These are phyloP conservation scores for Geotrichum candidum DNA, from an alignment of 1,139 yeast species.

Conservation along the genomic window DNA sequence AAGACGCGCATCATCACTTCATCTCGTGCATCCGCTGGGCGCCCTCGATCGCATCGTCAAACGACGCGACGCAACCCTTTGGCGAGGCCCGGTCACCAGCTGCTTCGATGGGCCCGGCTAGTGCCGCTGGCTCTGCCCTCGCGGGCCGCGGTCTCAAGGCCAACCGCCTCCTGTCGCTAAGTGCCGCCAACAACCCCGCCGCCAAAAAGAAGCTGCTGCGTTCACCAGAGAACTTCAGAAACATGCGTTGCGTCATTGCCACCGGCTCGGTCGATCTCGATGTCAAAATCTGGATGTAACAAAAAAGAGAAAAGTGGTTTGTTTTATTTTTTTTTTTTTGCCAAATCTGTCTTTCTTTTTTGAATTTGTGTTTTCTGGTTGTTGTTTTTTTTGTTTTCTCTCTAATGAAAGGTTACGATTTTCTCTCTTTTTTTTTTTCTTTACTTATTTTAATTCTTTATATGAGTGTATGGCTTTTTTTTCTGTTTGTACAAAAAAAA, in stretches of 20 bases:
- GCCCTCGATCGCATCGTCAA: slow-evolving; percentile 23
- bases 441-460: too few relatives aligned
- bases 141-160: not conserved
- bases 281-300: slow-evolving; percentile 65
- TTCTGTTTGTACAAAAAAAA: not conserved
- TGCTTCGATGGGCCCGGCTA: not conserved
- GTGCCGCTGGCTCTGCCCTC: not conserved
- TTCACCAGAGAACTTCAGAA: slow-evolving; percentile 18
- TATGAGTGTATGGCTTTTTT: not conserved
- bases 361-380: not conserved
- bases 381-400: not conserved
- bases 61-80: slow-evolving; percentile 9
- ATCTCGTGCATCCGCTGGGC: slow-evolving; percentile 65
- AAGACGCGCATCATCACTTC: slow-evolving; percentile 65
- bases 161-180: not conserved
- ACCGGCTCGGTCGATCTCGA: slow-evolving; percentile 84
- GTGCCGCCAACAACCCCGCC: not conserved
- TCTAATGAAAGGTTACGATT: not conserved
- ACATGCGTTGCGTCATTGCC: slow-evolving; percentile 44
- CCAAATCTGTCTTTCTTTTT: not conserved
- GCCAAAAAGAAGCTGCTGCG: slow-evolving; percentile 1
- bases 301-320: not conserved
- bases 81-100: not conserved
- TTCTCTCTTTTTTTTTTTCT: too few relatives aligned
- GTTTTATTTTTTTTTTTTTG: not conserved